Evolutionary conservation across 345 rosid species (phyloP).

Genomic region (Carallia brachiata): DNA sequence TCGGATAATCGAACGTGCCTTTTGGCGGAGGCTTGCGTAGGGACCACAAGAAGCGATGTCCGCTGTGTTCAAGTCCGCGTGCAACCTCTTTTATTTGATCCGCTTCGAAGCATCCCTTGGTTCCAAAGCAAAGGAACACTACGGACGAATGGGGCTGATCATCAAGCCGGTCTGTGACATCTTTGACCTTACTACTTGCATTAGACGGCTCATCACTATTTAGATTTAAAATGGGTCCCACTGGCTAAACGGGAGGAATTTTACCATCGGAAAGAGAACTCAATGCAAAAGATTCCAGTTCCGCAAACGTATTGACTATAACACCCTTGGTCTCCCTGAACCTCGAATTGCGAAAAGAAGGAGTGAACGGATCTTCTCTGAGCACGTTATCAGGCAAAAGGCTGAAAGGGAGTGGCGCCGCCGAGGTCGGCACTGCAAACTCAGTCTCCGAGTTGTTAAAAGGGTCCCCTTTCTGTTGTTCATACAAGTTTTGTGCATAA

Average conservation of each 20-base stretch:
- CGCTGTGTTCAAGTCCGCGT: background rate
- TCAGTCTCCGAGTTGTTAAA: slow-evolving; percentile 33
- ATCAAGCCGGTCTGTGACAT: slow-evolving; percentile 10
- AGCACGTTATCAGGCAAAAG: slow-evolving; percentile 24
- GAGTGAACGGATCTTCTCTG: background rate
- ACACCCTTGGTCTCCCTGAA: slow-evolving; percentile 8
- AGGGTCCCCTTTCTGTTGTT: slow-evolving; percentile 14
- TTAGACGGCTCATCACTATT: background rate
- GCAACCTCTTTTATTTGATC: background rate
- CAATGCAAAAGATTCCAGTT: slow-evolving; percentile 15
- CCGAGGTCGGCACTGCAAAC: slow-evolving; percentile 31
- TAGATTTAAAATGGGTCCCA: background rate
- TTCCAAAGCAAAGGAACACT: slow-evolving; percentile 17
- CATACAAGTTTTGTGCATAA: slow-evolving; percentile 24
- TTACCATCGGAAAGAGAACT: background rate
- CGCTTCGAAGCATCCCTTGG: background rate
- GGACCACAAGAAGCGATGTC: slow-evolving; percentile 14
- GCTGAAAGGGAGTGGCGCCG: slow-evolving; percentile 36
- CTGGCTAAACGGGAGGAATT: slow-evolving; percentile 5
- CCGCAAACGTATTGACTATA: slow-evolving; percentile 12
- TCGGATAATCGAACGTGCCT: background rate
- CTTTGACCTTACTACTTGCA: background rate
- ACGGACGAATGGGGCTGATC: slow-evolving; percentile 2
- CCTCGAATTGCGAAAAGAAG: background rate
- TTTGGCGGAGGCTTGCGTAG: slow-evolving; percentile 8